These are phyloP conservation scores for Backusella sp. DNA, from an alignment of 192 early-diverging fungal genomes.

Conservation along the genomic window DNA sequence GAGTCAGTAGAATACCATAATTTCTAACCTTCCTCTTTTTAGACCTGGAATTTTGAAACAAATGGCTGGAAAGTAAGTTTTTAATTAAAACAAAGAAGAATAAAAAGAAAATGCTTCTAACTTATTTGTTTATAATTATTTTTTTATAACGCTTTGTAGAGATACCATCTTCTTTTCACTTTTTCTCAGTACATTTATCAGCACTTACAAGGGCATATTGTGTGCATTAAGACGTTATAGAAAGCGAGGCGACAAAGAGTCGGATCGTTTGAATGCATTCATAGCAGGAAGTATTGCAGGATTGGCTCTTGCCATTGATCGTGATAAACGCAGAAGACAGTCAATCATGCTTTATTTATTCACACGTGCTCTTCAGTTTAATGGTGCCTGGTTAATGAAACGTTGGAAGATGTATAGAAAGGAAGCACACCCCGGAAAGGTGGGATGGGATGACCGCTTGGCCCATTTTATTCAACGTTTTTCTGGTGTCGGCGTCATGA, in stretches of 20 bases:
- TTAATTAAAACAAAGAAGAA: background rate
- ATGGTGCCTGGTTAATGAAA: slow-evolving; percentile 59
- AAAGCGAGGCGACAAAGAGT: slow-evolving; percentile 29
- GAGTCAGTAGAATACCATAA: too few relatives aligned
- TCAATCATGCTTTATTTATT: slow-evolving; percentile 65
- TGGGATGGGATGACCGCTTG: slow-evolving; percentile 45
- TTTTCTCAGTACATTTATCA: slow-evolving; percentile 62
- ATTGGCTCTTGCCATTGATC: slow-evolving; percentile 59
- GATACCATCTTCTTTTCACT: slow-evolving; percentile 68
- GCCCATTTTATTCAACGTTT: slow-evolving; percentile 38
- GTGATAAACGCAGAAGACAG: slow-evolving; percentile 52
- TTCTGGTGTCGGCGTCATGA: slow-evolving; percentile 49
- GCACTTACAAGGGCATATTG: slow-evolving; percentile 62
- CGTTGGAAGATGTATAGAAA: slow-evolving; percentile 48
- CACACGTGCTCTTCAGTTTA: slow-evolving; percentile 63
- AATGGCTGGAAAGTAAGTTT: slow-evolving; percentile 41
- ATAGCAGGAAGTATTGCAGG: slow-evolving; percentile 64
- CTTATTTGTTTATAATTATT: background rate
- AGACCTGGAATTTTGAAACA: slow-evolving; percentile 45
- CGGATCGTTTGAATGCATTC: slow-evolving; percentile 61
- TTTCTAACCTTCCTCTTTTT: background rate
- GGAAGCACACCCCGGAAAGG: slow-evolving; percentile 20
- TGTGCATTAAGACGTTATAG: slow-evolving; percentile 57
- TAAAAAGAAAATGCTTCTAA: background rate
- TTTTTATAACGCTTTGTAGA: slow-evolving; percentile 14